phyloP scores from a whole-genome alignment of 2,329 filamentous ascomycete species.

The Talaromyces sp. region DNA sequence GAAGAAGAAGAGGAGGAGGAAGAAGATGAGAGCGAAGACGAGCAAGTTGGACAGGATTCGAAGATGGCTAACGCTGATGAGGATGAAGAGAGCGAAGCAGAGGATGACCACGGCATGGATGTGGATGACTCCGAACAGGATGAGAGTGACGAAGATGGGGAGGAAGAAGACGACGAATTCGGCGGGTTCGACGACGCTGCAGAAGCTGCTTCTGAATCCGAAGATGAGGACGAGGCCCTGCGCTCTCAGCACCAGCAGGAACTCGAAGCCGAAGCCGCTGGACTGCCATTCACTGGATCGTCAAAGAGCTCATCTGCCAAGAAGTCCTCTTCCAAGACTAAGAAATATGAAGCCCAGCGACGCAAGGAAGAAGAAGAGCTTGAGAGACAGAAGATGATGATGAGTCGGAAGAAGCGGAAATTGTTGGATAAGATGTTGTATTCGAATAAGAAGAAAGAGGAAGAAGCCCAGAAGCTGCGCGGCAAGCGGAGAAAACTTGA shows the following conservation, averaged over 20 bases:
- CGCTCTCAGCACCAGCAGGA: conserved; percentile 76
- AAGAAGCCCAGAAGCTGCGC: conserved; percentile 79
- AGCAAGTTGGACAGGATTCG: conserved; percentile 37
- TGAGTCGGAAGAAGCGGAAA: conserved; percentile 96
- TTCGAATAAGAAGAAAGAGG: conserved; percentile 87
- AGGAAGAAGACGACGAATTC: conserved; percentile 43
- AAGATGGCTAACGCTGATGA: conserved; percentile 30
- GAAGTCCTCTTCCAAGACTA: conserved; percentile 64
- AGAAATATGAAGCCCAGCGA: conserved; percentile 63
- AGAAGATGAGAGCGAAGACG: conserved; percentile 38
- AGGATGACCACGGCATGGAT: conserved; percentile 47
- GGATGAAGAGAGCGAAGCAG: conserved; percentile 42
- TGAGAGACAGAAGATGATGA: conserved; percentile 94
- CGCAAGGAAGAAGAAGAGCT: conserved; percentile 74
- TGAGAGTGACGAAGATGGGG: conserved; percentile 44
- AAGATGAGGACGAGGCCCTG: conserved; percentile 57
- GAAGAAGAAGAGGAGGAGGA: conserved; percentile 53
- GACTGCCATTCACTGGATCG: conserved; percentile 52
- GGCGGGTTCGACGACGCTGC: conserved; percentile 47
- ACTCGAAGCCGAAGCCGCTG: conserved; percentile 84
- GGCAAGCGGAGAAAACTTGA: conserved; percentile 89
- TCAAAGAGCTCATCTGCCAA: conserved; percentile 52
- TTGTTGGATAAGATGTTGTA: conserved; percentile 96
- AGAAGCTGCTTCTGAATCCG: conserved; percentile 44
- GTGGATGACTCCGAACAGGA: conserved; percentile 40